phyloP scores from a whole-genome alignment of 2,329 filamentous ascomycete species.

The Biscogniauxia sp. region DNA sequence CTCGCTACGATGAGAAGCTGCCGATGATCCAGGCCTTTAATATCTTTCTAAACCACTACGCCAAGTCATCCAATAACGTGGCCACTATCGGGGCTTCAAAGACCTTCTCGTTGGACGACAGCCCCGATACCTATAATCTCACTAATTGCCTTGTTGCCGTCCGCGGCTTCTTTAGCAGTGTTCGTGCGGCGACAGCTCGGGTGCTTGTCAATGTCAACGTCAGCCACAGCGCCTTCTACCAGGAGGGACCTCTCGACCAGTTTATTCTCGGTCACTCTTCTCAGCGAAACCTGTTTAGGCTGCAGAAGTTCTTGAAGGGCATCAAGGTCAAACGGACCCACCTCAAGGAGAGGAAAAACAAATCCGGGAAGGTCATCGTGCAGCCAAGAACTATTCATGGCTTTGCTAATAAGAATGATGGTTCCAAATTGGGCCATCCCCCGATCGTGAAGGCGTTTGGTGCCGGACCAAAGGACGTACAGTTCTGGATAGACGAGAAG shows the following conservation, averaged over 20 bases:
- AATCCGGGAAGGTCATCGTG: constrained; percentile 29
- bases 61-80: constrained; percentile 25
- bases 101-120: constrained; percentile 23
- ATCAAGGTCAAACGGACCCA: constrained; percentile 40
- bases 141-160: constrained; percentile 28
- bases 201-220: constrained; percentile 38
- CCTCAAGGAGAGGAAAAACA: constrained; percentile 34
- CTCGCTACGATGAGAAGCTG: constrained; percentile 23
- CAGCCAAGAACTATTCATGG: constrained; percentile 38
- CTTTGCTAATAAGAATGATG: constrained; percentile 36
- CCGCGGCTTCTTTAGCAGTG: constrained; percentile 36
- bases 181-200: constrained; percentile 33
- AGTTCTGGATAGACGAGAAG: constrained; percentile 48
- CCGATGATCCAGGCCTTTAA: constrained; percentile 24
- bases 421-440: constrained; percentile 25
- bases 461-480: constrained; percentile 50
- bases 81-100: constrained; percentile 31
- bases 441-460: constrained; percentile 31
- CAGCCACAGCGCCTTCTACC: constrained; percentile 35
- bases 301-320: constrained; percentile 38
- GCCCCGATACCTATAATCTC: constrained; percentile 19
- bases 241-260: background rate
- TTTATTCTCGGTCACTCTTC: constrained; percentile 18
- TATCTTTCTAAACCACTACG: constrained; percentile 32
- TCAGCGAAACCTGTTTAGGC: constrained; percentile 5